A percentile compares a stretch with the other conserved stretches of the same genome.
These are phyloP conservation scores for Acer campestre DNA, from an alignment of 345 rosid species.

Conservation along the genomic window DNA sequence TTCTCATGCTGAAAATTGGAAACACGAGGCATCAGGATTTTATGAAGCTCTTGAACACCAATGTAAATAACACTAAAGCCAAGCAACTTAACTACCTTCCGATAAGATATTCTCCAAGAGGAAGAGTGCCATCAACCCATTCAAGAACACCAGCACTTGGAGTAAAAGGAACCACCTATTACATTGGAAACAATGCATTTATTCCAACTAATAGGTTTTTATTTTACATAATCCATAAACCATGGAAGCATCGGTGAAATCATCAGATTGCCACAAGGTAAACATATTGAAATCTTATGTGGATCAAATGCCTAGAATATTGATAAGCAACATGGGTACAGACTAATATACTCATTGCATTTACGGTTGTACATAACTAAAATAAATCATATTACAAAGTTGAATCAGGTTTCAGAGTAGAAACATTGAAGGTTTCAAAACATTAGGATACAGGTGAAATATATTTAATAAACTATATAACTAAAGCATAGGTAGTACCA, in stretches of 20 bases:
- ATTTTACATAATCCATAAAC: not conserved
- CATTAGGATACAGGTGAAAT: not conserved
- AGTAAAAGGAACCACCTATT: slow-evolving; percentile 93
- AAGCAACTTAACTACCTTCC: slow-evolving; percentile 65
- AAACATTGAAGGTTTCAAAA: not conserved
- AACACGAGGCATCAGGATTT: slow-evolving; percentile 14
- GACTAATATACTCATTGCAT: not conserved
- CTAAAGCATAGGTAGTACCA: not conserved
- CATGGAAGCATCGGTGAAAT: not conserved
- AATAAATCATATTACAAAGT: not conserved
- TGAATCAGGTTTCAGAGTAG: not conserved
- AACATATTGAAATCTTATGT: not conserved
- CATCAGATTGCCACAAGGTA: not conserved
- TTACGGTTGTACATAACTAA: not conserved
- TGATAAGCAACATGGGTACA: not conserved
- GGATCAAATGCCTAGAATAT: not conserved
- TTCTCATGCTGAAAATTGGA: slow-evolving; percentile 61
- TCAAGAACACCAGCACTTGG: slow-evolving; percentile 99
- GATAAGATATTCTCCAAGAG: slow-evolving; percentile 91
- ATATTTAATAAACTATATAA: too few relatives aligned
- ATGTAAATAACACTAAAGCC: slow-evolving; percentile 7
- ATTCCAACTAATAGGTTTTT: not conserved
- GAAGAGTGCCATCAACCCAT: slow-evolving; percentile 97
- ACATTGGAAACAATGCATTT: slow-evolving; percentile 26
- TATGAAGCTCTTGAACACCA: slow-evolving; percentile 15